phyloP scores from a whole-genome alignment of 306 rosid genomes.

The Citrullus amarus region DNA sequence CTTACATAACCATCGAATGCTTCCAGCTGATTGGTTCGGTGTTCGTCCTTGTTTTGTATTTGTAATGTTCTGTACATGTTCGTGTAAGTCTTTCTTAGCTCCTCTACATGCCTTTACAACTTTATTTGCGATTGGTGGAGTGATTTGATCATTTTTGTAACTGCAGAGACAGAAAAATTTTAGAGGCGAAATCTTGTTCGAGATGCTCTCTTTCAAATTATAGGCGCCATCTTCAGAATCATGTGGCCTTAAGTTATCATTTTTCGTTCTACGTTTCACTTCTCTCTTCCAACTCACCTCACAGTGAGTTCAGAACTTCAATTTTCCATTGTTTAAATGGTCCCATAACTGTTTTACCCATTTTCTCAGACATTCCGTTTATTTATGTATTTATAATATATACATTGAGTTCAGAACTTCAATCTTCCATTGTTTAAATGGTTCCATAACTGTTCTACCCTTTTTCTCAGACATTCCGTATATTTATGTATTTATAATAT shows the following conservation, averaged over 20 bases:
- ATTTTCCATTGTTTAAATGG: neutral
- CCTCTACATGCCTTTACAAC: neutral
- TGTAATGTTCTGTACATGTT: slow-evolving; percentile 79
- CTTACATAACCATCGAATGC: slow-evolving; percentile 13
- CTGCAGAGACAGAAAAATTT: slow-evolving; percentile 44
- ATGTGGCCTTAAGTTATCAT: slow-evolving; percentile 20
- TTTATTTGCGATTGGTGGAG: slow-evolving; percentile 7
- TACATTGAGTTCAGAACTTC: neutral
- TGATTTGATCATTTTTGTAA: slow-evolving; percentile 18
- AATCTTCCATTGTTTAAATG: neutral
- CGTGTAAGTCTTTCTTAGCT: slow-evolving; percentile 3
- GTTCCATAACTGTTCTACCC: neutral
- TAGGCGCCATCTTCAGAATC: slow-evolving; percentile 32
- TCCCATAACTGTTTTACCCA: neutral
- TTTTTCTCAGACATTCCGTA: neutral
- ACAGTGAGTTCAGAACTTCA: slow-evolving; percentile 1
- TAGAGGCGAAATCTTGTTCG: slow-evolving; percentile 31
- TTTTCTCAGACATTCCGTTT: no score
- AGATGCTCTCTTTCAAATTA: slow-evolving; percentile 27
- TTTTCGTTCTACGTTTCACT: slow-evolving; percentile 13
- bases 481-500: neutral
- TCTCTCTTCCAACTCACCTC: neutral
- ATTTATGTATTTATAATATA: no score
- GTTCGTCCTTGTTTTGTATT: slow-evolving; percentile 22
- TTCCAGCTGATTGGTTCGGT: slow-evolving; percentile 28